These are phyloP conservation scores for Pleodorina starrii DNA, from an alignment of 139 green algal species.

Conservation along the genomic window DNA sequence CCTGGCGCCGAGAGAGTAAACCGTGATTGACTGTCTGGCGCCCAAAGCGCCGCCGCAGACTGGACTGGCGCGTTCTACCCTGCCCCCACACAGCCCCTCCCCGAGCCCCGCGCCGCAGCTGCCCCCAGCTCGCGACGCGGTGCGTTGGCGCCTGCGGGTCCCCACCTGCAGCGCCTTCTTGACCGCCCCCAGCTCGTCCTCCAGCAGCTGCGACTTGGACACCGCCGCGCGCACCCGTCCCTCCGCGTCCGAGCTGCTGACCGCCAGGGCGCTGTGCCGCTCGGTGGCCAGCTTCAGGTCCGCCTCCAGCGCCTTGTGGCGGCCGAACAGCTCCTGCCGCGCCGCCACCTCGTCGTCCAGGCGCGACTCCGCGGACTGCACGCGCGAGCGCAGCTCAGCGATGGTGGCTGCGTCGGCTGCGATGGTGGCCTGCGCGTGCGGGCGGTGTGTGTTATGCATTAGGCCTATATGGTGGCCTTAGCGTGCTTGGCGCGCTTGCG, in stretches of 20 bases:
- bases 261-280: neutral
- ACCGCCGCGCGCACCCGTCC: neutral
- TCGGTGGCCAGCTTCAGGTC: conserved; percentile 10
- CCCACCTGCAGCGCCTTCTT: conserved; percentile 50
- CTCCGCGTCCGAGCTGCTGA: conserved; percentile 38
- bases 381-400: conserved; percentile 44
- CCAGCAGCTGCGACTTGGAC: conserved; percentile 24
- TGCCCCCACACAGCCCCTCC: too few species aligned
- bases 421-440: conserved; percentile 34
- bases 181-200: conserved; percentile 42
- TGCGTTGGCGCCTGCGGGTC: too few species aligned
- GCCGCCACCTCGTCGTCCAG: conserved; percentile 7
- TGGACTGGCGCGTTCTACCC: too few species aligned
- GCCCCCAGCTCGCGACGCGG: too few species aligned
- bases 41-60: too few species aligned
- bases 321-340: conserved; percentile 38
- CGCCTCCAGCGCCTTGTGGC: conserved; percentile 34
- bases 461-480: too few species aligned
- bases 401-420: conserved; percentile 51
- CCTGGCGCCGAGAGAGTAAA: too few species aligned
- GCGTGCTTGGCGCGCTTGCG: too few species aligned
- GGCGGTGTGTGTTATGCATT: too few species aligned
- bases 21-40: too few species aligned
- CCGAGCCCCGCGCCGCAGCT: too few species aligned
- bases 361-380: conserved; percentile 39